Percentiles rank a stretch among this genome's conserved stretches.
Conservation (phyloP, 176 grass and related monocot species). For the Oropetium thomaeum region DNA sequence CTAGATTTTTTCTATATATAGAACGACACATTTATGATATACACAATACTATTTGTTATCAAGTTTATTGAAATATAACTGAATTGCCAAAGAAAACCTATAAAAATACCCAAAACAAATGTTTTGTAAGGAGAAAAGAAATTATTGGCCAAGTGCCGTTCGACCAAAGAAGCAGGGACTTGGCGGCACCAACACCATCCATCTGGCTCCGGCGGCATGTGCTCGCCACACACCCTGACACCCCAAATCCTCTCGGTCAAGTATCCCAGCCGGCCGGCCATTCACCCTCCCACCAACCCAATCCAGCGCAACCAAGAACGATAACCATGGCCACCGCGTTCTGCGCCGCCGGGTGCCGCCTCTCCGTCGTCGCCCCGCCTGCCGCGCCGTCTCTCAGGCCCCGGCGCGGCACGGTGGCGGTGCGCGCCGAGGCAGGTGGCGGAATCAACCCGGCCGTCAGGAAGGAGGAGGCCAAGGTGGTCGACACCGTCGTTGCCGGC, state of each 20-base stretch:
- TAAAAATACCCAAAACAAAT: too few species aligned
- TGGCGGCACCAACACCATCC: not conserved
- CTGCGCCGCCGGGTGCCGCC: conserved; percentile 43
- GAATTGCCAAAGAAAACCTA: too few species aligned
- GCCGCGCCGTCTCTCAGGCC: not conserved
- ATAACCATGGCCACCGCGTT: conserved; percentile 48
- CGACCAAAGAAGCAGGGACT: too few species aligned
- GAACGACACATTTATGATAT: too few species aligned
- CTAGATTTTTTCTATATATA: too few species aligned
- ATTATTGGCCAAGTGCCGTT: too few species aligned
- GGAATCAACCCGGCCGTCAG: conserved; percentile 82
- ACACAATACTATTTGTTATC: too few species aligned
- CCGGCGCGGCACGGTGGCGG: conserved; percentile 27
- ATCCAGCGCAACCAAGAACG: not conserved
- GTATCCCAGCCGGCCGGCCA: not conserved
- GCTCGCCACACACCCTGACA: conserved; percentile 57
- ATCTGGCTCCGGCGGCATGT: conserved; percentile 11
- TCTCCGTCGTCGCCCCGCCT: conserved; percentile 2
- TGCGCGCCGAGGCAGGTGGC: conserved; percentile 62
- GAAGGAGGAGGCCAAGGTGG: conserved; percentile 87
- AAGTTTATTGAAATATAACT: too few species aligned
- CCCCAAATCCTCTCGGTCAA: conserved; percentile 21
- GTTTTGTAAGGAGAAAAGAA: too few species aligned
- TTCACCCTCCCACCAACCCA: conserved; percentile 27
- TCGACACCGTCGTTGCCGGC: conserved; percentile 69